Percentiles rank a stretch among this genome's conserved stretches.
phyloP scores from a whole-genome alignment of 2,329 filamentous ascomycete species.

The Emydomyces testavorans region DNA sequence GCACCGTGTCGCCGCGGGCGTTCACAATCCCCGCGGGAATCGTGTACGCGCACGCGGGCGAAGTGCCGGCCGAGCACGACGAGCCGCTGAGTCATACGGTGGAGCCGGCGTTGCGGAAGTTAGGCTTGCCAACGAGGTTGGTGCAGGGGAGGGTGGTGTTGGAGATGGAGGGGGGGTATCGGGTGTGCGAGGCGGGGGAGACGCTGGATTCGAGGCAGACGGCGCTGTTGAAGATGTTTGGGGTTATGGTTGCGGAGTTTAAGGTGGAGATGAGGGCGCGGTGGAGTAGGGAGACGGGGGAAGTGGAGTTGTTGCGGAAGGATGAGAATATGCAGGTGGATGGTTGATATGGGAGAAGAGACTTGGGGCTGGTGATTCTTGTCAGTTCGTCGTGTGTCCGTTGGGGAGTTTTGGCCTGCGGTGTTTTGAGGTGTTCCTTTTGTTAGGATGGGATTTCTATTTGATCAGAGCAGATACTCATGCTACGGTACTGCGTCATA shows the following conservation, averaged over 20 bases:
- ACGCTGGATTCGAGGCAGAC: slow-evolving; percentile 84
- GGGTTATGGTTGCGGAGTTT: slow-evolving; percentile 83
- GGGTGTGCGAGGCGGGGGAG: slow-evolving; percentile 75
- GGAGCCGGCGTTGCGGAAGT: slow-evolving; percentile 78
- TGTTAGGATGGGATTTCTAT: not conserved
- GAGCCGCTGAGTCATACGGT: slow-evolving; percentile 76
- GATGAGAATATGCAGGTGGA: slow-evolving; percentile 36
- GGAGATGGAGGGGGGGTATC: slow-evolving; percentile 51
- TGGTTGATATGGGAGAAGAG: slow-evolving; percentile 16
- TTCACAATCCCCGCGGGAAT: slow-evolving; percentile 76
- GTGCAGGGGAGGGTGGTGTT: slow-evolving; percentile 79
- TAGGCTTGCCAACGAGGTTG: slow-evolving; percentile 81
- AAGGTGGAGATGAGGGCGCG: slow-evolving; percentile 65
- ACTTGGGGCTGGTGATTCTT: slow-evolving; percentile 6
- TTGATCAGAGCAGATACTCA: not conserved
- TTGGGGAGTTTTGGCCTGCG: slow-evolving; percentile 3
- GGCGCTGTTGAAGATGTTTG: slow-evolving; percentile 84
- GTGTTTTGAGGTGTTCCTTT: slow-evolving; percentile 9
- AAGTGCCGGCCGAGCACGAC: slow-evolving; percentile 69
- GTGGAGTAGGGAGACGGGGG: slow-evolving; percentile 32
- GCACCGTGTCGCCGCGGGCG: slow-evolving; percentile 58
- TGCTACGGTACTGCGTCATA: slow-evolving; percentile 1
- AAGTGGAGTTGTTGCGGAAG: slow-evolving; percentile 33
- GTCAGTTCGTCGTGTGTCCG: not conserved
- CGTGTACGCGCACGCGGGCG: slow-evolving; percentile 66